Evolutionary conservation across 129 eudicot genomes (phyloP), one percentile per base, ranked within the genome.

Genomic region (Flaveria ramosissima): DNA sequence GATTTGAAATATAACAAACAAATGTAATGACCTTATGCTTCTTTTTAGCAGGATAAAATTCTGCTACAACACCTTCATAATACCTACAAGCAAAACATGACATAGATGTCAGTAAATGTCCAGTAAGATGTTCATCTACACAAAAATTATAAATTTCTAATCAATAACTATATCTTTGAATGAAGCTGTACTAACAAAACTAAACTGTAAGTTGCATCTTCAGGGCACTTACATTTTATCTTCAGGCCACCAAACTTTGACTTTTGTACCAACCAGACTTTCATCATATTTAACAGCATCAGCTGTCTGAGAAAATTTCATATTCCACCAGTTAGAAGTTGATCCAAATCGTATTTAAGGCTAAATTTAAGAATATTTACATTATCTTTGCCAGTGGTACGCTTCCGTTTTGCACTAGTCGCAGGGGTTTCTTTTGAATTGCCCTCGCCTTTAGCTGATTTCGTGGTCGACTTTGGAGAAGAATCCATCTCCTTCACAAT

Each of bases 161-260:
- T 45, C 42, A 67, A 50, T 26, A 8, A 16, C 13, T 27, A 69
- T 19, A 43, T 16, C 36, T 68, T 45, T 39, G 21, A 68, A 61
- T 26, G 15, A 60, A 74, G n/a, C 45, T 61, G 9, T 64, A 63
- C 53, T n/a, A 30, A 50, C 71, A 75, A 13, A 47, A 23, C 24
- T 36, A 52, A 53, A 66, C 11, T 13, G 46, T 63, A 39, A 42
- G 14, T 2, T 42, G 14, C 15, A 74, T 45, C 14, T 1, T 15
- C 14, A 13, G 24, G 69, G 72, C 75, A 85, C 98, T 85, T 81
- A 90, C 98, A 3, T 30, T 48, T 67, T 66, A 84, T 93, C 98
- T 57, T 78, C 74, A 16, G 98, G 98, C 98, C 98, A 93, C 93
- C 96, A 93, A 78, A 93, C 96, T 87, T 84, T 87, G 51, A 93